These are phyloP conservation scores for Albizia julibrissin DNA, from an alignment of 306 rosid species.

Conservation along the genomic window DNA sequence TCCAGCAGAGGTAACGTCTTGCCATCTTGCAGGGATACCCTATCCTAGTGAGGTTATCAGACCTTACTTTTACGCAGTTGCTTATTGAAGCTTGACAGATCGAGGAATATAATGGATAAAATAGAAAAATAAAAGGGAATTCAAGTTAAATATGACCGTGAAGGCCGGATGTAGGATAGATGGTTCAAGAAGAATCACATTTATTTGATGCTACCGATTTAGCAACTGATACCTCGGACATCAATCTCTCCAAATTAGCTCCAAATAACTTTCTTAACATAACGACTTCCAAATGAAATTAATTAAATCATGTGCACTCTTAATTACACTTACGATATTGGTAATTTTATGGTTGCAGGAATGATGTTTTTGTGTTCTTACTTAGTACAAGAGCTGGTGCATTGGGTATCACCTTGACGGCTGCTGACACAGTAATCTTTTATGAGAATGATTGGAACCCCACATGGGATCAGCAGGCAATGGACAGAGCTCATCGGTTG, in stretches of 20 bases:
- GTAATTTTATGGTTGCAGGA: conserved; percentile 55
- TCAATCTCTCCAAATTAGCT: neutral
- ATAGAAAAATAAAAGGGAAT: neutral
- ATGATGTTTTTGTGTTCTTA: conserved; percentile 91
- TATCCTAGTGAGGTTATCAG: conserved; percentile 11
- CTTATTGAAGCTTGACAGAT: neutral
- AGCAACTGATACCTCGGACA: neutral
- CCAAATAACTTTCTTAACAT: neutral
- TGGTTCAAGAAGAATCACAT: neutral
- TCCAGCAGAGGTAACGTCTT: conserved; percentile 76
- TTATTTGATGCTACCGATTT: neutral
- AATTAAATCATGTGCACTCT: neutral
- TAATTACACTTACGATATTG: neutral
- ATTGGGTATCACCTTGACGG: conserved; percentile 97
- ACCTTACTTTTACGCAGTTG: conserved; percentile 18
- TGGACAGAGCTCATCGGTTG: conserved; percentile 99
- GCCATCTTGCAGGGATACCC: conserved; percentile 19
- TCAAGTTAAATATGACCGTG: neutral
- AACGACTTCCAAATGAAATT: neutral
- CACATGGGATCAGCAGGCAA: conserved; percentile 92
- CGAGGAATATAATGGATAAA: neutral
- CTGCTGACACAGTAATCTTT: conserved; percentile 97
- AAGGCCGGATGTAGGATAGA: neutral
- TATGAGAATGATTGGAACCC: conserved; percentile 99
- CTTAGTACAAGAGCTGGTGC: conserved; percentile 99